Evolutionary conservation across 805 yeast genomes (phyloP).

Genomic region (Saccharomyces paradoxus): DNA sequence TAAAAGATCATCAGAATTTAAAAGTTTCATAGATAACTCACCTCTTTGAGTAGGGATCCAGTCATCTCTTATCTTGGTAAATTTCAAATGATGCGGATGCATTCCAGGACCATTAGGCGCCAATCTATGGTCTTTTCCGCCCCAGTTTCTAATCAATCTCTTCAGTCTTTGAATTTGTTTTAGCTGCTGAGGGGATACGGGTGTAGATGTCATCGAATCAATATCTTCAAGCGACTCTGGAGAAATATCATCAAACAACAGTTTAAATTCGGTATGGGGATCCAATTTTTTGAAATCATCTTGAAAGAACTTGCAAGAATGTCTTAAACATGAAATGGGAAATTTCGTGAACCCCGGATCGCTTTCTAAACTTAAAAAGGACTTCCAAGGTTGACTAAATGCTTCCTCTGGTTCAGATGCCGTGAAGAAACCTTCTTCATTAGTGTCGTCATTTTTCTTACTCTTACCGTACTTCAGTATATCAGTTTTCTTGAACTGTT

Average conservation of each 20-base stretch:
- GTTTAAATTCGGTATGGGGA: slow-evolving; percentile 66
- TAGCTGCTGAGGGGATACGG: slow-evolving; percentile 60
- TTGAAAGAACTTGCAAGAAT: slow-evolving; percentile 15
- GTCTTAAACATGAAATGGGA: slow-evolving; percentile 9
- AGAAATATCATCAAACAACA: slow-evolving; percentile 64
- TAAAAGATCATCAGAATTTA: slow-evolving; percentile 35
- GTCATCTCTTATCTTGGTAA: slow-evolving; percentile 70
- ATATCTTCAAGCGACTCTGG: slow-evolving; percentile 65
- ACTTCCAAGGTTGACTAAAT: background rate
- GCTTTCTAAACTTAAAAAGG: slow-evolving; percentile 20
- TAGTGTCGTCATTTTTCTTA: slow-evolving; percentile 16
- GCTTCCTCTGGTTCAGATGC: slow-evolving; percentile 28
- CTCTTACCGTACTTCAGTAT: slow-evolving; percentile 10
- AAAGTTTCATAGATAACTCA: slow-evolving; percentile 53
- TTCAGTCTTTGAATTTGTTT: slow-evolving; percentile 48
- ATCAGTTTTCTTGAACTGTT: slow-evolving; percentile 33
- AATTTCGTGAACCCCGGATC: slow-evolving; percentile 23
- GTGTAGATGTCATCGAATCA: slow-evolving; percentile 61
- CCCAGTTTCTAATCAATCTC: slow-evolving; percentile 69
- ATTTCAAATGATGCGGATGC: slow-evolving; percentile 52
- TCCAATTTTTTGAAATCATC: slow-evolving; percentile 43
- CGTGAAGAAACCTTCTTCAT: slow-evolving; percentile 36
- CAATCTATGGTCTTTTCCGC: slow-evolving; percentile 64
- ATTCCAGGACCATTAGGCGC: slow-evolving; percentile 54
- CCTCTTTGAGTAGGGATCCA: slow-evolving; percentile 67